Evolutionary conservation across 371 early-diverging fungal species (phyloP), one percentile per base, ranked within the genome.

Genomic region (Mortierella sp.): DNA sequence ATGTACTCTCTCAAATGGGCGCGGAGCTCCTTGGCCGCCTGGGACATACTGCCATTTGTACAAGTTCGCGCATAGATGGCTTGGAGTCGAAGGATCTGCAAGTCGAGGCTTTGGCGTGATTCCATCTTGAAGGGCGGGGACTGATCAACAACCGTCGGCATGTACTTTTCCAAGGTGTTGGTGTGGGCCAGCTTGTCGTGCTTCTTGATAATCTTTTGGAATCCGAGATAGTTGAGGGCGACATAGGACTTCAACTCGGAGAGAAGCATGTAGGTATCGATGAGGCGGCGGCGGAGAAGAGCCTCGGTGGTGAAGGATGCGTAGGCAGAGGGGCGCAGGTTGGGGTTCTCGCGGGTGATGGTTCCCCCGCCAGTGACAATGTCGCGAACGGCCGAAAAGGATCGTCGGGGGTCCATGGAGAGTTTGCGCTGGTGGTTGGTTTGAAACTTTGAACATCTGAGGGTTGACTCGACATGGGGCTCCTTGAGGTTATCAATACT

Each of bases 191-290:
- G 94, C 88, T 98, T 99, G 90, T 99, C 99, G 83, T 96, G 97
- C 88, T 99, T 98, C 88, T 98, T 98, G 51, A 99, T 88, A 73
- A 98, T 96, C 88, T 98, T 99, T 78, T 93, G 90, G 89, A 99
- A 99, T 5, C 98, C 98, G 4, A 98, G 97, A 73, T 93, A 90
- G 91, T 99, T 99, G 54, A 99, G 92, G n/a, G 96, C 94, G 9
- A 96, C 95, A 86, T 95, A 99, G 6, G 97, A 95, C 78, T 96
- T 95, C 31, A 98, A 89, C 82, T 98, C 98, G 34, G 94, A 93
- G 21, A 98, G 84, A 10, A 72, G 77, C 77, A 82, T 77, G 64
- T 76, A 86, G 1, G 79, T 86, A 48, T 86, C 86, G n/a, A 86
- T 75, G 64, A 86, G 70, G 19, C 86, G 86, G 53, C 86, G 57